Base-by-base conservation (phyloP, 2,329 filamentous ascomycete species). In the Pseudonectria foliicola region DNA sequence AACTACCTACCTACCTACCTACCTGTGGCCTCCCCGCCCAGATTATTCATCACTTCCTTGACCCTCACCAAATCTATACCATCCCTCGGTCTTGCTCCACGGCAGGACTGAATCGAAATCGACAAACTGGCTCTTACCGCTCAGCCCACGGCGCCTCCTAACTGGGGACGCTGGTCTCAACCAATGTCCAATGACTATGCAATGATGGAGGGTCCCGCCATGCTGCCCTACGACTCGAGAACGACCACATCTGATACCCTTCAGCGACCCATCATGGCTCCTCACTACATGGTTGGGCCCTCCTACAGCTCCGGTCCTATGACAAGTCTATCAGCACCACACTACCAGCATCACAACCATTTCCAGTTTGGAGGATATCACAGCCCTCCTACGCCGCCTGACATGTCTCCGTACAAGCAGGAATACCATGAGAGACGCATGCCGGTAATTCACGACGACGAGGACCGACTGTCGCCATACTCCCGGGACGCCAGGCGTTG, bases 91-190 rank as follows among this genome's bases (percentile, higher is more conserved):
- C 49, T 54, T 53, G 48, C 48, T 44, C 27, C 8, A 34, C 14
- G 31, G 48, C 46, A 45, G 48, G 52, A 36, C 52, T 49, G 44
- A 48, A 39, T 27, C 39, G 16, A 33, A 38, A 25, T 37, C 29
- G 36, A 28, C 46, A 51, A 44, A 39, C 62, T 77, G 70, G 67
- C 68, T 47, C 62, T 73, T 49, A 62, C 66, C 37, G 59, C 64
- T 52, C 64, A 69, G 50, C 54, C 65, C 36, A 56, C 66, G 40
- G 60, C 60, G 30, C 50, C 62, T 44, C 60, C 66, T 34, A 62
- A 58, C 59, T 80, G 75, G 76, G 68, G 63, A 49, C 71, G 71
- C 46, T 77, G 72, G 69, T 58, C 66, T 44, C 57, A 68, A 39
- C 71, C 74, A 27, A 64, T 73, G 29, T 60, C 57, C 11, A 48